phyloP scores from a whole-genome alignment of 192 early-diverging fungal genomes.

The Umbelopsis sp. region DNA sequence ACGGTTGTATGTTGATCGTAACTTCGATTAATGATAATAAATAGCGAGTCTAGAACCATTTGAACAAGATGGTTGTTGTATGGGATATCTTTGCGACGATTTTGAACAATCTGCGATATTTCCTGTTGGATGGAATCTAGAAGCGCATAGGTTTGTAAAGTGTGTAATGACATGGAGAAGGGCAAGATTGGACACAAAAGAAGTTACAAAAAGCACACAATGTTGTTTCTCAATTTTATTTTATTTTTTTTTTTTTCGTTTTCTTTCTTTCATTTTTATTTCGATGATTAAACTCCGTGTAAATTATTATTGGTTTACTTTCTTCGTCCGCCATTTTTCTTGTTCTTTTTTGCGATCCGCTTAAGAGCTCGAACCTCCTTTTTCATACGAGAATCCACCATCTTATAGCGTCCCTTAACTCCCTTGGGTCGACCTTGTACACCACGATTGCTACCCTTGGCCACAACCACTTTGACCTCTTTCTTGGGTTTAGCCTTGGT shows the following conservation, averaged over 20 bases:
- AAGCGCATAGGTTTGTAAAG: background rate
- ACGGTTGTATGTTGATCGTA: conserved; percentile 12
- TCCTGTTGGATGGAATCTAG: background rate
- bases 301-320: conserved; percentile 23
- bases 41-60: background rate
- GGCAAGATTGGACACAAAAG: background rate
- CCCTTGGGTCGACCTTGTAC: conserved; percentile 93
- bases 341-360: conserved; percentile 64
- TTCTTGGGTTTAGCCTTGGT: conserved; percentile 79
- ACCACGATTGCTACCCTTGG: conserved; percentile 77
- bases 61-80: background rate
- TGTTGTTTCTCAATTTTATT: background rate
- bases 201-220: background rate
- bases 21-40: background rate
- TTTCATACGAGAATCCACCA: conserved; percentile 98
- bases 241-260: background rate
- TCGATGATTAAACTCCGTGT: background rate
- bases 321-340: conserved; percentile 52
- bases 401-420: conserved; percentile 93
- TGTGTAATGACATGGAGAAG: background rate
- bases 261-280: no score
- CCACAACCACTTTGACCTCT: conserved; percentile 89
- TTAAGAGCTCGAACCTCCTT: conserved; percentile 89
- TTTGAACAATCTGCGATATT: background rate
- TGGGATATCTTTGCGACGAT: background rate